Evolutionary conservation across 2,329 filamentous ascomycete species (phyloP).

Genomic region (Cercospora sp.): DNA sequence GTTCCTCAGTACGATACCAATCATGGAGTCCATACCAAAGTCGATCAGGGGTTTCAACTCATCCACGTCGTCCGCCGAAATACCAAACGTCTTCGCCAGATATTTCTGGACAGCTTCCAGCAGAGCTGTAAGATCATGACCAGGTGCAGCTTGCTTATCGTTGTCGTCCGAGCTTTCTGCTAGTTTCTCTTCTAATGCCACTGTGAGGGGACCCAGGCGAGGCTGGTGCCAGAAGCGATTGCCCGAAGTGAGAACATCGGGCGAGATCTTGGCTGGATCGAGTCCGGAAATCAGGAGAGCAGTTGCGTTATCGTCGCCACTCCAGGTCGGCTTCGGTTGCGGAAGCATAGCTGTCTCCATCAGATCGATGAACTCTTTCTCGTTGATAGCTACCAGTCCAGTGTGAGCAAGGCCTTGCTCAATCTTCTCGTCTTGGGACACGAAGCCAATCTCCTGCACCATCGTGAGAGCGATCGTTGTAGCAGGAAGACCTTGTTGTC

Average conservation of each 20-base stretch:
- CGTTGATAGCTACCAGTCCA: neutral
- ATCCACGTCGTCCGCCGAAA: neutral
- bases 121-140: neutral
- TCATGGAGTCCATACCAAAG: neutral
- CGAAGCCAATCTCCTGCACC: neutral
- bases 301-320: neutral
- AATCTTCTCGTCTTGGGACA: neutral
- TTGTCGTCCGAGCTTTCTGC: neutral
- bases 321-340: neutral
- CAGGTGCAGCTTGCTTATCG: neutral
- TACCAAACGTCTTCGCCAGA: neutral
- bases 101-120: neutral
- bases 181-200: neutral
- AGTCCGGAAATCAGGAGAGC: neutral
- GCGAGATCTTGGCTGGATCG: neutral
- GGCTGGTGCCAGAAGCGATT: neutral
- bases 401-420: neutral
- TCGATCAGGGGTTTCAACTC: neutral
- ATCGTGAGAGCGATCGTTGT: slow-evolving; percentile 31
- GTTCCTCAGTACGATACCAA: neutral
- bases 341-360: neutral
- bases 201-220: neutral
- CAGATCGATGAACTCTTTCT: neutral
- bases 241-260: neutral
- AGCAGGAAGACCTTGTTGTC: slow-evolving; percentile 23